Conservation (phyloP, 768 basidiomycete species). For the Pleurotus ostreatus region DNA sequence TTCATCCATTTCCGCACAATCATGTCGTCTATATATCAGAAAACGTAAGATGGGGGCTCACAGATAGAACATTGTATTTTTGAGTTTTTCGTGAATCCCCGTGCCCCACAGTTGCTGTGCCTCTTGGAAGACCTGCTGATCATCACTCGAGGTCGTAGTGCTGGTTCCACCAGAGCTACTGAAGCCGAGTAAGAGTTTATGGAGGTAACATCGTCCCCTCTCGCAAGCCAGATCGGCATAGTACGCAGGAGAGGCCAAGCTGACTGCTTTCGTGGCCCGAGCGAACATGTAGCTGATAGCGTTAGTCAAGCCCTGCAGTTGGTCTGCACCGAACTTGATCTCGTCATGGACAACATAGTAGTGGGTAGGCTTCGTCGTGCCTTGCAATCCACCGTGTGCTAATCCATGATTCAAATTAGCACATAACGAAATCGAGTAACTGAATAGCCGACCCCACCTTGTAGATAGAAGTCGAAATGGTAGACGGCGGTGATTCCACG, state of each 20-base stretch:
- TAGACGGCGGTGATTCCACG: conserved; percentile 68
- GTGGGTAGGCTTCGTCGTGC: conserved; percentile 71
- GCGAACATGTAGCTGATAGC: conserved; percentile 75
- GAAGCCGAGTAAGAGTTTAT: conserved; percentile 61
- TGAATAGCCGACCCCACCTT: conserved; percentile 34
- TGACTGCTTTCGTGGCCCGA: conserved; percentile 84
- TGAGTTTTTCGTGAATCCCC: conserved; percentile 52
- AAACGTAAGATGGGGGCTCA: conserved; percentile 17
- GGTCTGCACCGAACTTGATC: conserved; percentile 62
- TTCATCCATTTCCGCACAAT: no score
- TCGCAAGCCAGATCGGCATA: conserved; percentile 72
- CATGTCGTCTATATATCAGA: no score
- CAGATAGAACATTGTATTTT: conserved; percentile 78
- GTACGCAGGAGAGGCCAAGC: conserved; percentile 76
- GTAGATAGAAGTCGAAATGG: conserved; percentile 64
- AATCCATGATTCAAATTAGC: background rate
- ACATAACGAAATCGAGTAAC: background rate
- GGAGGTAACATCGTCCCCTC: conserved; percentile 68
- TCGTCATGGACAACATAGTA: conserved; percentile 84
- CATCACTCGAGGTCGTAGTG: conserved; percentile 27
- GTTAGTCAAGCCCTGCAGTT: conserved; percentile 69
- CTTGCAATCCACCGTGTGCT: conserved; percentile 76
- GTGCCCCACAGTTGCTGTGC: conserved; percentile 51
- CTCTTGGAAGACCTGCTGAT: conserved; percentile 49
- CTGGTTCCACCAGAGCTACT: conserved; percentile 27